These are phyloP conservation scores for Sedum album DNA, from an alignment of 164 flowering plant species.

Conservation along the genomic window DNA sequence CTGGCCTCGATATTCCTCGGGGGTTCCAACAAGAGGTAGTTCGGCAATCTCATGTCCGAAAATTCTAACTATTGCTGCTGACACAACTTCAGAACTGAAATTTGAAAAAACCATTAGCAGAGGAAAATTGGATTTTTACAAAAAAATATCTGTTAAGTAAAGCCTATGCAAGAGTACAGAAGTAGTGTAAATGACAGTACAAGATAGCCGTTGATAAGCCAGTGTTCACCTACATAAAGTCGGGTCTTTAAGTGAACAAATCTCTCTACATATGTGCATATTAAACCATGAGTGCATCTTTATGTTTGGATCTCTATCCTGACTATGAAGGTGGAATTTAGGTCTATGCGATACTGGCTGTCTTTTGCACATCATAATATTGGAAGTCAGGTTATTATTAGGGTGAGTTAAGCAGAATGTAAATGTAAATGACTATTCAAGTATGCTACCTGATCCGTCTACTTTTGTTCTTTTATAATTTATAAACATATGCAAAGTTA, in stretches of 20 bases:
- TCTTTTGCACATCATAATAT: not conserved
- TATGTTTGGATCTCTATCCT: too few relatives aligned
- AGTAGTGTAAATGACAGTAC: too few relatives aligned
- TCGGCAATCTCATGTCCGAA: conserved; percentile 80
- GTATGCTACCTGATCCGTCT: not conserved
- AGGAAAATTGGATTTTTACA: not conserved
- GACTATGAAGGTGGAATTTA: too few relatives aligned
- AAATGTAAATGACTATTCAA: not conserved
- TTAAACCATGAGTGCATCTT: too few relatives aligned
- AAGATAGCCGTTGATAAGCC: not conserved
- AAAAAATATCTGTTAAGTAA: too few relatives aligned
- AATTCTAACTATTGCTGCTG: conserved; percentile 70
- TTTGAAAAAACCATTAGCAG: not conserved
- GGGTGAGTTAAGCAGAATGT: too few relatives aligned
- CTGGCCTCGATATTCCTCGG: conserved; percentile 60
- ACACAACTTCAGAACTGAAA: conserved; percentile 74
- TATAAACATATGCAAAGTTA: not conserved
- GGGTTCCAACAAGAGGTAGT: conserved; percentile 91
- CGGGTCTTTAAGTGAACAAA: not conserved
- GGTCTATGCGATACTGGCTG: too few relatives aligned
- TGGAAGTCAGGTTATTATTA: not conserved
- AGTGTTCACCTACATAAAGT: not conserved
- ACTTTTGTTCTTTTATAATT: not conserved
- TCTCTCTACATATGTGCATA: not conserved
- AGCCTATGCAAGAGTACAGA: too few relatives aligned